Percentiles rank a stretch among this genome's conserved stretches.
Conservation (phyloP, 108 stramenopile genomes). For the Discostella stelligeroides region DNA sequence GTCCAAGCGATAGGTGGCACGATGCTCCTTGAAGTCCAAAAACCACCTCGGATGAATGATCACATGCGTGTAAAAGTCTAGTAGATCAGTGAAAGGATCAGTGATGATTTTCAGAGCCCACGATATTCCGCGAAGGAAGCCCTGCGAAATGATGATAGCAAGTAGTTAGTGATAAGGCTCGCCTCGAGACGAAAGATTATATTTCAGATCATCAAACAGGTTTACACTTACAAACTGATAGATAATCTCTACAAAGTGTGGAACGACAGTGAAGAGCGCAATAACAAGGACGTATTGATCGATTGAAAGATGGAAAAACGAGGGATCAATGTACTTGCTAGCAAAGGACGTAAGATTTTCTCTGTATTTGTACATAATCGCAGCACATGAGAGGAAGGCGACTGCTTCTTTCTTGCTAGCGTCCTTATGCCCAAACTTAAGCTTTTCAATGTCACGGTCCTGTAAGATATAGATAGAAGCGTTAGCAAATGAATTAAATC, state of each 20-base stretch:
- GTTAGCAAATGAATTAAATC: not conserved
- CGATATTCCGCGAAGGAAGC: constrained; percentile 50
- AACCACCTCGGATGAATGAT: constrained; percentile 59
- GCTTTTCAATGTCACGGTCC: constrained; percentile 63
- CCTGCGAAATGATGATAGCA: constrained; percentile 8
- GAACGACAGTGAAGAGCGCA: constrained; percentile 53
- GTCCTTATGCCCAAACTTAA: constrained; percentile 65
- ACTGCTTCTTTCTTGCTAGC: constrained; percentile 57
- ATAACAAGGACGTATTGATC: constrained; percentile 55
- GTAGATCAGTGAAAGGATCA: constrained; percentile 58
- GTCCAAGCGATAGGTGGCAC: constrained; percentile 49
- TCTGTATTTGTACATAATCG: constrained; percentile 39
- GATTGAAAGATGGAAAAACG: constrained; percentile 38
- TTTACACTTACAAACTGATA: constrained; percentile 38
- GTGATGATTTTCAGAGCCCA: constrained; percentile 60
- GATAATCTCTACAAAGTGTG: constrained; percentile 57
- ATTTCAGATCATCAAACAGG: not conserved
- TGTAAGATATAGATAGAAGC: not conserved
- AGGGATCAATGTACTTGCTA: constrained; percentile 38
- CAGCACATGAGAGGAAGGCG: constrained; percentile 45
- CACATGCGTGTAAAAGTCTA: constrained; percentile 55
- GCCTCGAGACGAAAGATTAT: not conserved
- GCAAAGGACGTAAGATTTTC: constrained; percentile 25
- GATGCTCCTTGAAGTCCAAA: constrained; percentile 56
- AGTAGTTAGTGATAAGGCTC: not conserved